Evolutionary conservation across 83 land plant species (phyloP).

Genomic region (Diphasiastrum complanatum): DNA sequence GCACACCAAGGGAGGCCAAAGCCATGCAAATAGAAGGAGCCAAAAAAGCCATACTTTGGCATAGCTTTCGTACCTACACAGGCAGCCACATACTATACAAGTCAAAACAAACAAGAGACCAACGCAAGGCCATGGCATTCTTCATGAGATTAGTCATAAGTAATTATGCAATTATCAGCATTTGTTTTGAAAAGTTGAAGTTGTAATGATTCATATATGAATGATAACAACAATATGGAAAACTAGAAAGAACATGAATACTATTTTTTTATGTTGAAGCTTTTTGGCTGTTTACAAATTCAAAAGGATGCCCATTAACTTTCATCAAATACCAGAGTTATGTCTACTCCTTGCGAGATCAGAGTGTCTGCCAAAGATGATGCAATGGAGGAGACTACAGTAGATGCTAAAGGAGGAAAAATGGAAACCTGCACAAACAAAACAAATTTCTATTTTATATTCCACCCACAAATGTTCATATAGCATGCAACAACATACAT

Average conservation of each 20-base stretch:
- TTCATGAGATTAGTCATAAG: too few species aligned
- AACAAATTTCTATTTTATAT: background rate
- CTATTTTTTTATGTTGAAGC: background rate
- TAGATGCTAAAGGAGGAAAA: slow-evolving; percentile 79
- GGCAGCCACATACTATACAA: too few species aligned
- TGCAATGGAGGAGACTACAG: slow-evolving; percentile 66
- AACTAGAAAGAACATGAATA: background rate
- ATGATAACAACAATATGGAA: background rate
- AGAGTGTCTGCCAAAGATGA: slow-evolving; percentile 79
- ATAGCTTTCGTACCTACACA: slow-evolving; percentile 80
- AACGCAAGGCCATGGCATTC: too few species aligned
- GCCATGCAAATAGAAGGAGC: slow-evolving; percentile 86
- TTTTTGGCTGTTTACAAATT: too few species aligned
- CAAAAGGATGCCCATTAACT: too few species aligned
- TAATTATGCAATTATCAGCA: too few species aligned
- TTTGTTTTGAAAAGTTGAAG: too few species aligned
- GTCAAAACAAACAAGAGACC: too few species aligned
- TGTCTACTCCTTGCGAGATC: slow-evolving; percentile 67
- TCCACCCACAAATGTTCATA: background rate
- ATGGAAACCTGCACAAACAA: slow-evolving; percentile 58
- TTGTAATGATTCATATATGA: too few species aligned
- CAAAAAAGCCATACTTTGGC: slow-evolving; percentile 86
- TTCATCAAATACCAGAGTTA: slow-evolving; percentile 48
- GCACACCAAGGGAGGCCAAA: slow-evolving; percentile 56
- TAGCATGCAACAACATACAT: background rate